Percentiles rank a stretch among this genome's conserved stretches.
Conservation (phyloP, 2,329 filamentous ascomycete species). For the Colletotrichum shisoi region DNA sequence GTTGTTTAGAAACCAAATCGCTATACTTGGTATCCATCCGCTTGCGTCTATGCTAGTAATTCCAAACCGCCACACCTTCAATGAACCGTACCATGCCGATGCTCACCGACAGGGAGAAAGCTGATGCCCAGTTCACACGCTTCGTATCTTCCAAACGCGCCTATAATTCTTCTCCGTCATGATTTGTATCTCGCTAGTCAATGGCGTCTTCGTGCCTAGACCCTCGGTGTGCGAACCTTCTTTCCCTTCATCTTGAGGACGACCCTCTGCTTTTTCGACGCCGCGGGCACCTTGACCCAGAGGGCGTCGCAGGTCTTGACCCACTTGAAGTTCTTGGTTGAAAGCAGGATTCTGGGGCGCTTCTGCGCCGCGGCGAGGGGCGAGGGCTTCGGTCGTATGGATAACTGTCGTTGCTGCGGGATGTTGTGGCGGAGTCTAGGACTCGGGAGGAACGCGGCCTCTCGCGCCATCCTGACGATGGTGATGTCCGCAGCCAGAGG, state of each 20-base stretch:
- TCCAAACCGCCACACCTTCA: neutral
- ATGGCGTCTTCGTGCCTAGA: too few species aligned
- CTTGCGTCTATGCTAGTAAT: neutral
- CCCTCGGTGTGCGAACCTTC: neutral
- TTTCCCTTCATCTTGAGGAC: neutral
- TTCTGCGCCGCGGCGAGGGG: neutral
- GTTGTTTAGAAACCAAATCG: neutral
- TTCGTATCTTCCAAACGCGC: neutral
- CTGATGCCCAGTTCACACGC: neutral
- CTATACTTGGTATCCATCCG: neutral
- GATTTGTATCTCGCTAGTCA: neutral
- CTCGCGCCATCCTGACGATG: neutral
- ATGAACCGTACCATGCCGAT: neutral
- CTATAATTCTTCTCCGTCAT: neutral
- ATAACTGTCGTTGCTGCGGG: neutral
- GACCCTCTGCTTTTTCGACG: constrained; percentile 2
- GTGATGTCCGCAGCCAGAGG: neutral
- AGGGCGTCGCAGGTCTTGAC: neutral
- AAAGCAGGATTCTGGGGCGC: constrained; percentile 10
- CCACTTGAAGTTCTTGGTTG: constrained; percentile 19
- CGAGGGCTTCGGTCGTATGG: neutral
- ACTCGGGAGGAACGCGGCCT: neutral
- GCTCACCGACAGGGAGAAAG: neutral
- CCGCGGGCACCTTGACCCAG: neutral
- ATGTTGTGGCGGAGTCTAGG: neutral